Conservation (phyloP, 176 grass and related monocot species). For the Oryza meridionalis region DNA sequence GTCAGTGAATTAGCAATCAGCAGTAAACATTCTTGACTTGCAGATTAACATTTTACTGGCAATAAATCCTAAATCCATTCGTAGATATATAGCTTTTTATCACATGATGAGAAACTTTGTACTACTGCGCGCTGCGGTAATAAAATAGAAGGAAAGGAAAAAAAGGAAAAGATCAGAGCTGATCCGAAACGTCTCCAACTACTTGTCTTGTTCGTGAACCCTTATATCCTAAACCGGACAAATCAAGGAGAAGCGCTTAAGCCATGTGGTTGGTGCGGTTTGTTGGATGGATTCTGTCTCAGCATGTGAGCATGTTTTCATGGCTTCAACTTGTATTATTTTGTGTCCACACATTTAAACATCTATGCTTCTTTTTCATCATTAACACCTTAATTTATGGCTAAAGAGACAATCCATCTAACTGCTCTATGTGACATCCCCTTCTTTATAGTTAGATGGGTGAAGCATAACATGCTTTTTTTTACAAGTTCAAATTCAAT, state of each 20-base stretch:
- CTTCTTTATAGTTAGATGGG: neutral
- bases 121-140: neutral
- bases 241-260: slow-evolving; percentile 2
- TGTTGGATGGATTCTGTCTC: neutral
- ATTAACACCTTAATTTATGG: neutral
- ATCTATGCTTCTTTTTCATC: slow-evolving; percentile 1
- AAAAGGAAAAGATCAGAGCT: neutral
- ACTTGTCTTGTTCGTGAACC: neutral
- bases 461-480: neutral
- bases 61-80: neutral
- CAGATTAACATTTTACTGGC: no score
- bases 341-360: neutral
- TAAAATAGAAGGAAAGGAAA: neutral
- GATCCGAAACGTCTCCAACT: neutral
- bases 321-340: neutral
- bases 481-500: neutral
- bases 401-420: slow-evolving; percentile 22
- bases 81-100: neutral
- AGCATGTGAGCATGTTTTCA: neutral
- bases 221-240: neutral
- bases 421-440: neutral
- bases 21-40: neutral
- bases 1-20: no score
- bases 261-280: slow-evolving; percentile 1
- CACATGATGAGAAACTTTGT: neutral